Percentiles rank a stretch among this genome's conserved stretches.
Conservation (phyloP, 192 early-diverging fungal species). For the Dimargaris xerosporica region DNA sequence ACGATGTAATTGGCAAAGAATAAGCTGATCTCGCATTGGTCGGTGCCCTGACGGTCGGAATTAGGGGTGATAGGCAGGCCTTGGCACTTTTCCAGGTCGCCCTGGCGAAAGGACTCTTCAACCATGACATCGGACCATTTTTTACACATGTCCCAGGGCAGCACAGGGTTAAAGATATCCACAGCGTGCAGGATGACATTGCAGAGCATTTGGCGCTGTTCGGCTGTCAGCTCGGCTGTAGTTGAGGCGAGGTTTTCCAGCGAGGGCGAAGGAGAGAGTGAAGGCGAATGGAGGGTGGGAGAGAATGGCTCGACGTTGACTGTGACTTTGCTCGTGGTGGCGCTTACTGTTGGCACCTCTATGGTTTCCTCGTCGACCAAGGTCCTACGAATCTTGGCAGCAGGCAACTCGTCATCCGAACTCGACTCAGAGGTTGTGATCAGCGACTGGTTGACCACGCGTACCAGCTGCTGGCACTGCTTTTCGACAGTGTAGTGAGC, state of each 20-base stretch:
- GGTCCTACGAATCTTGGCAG: constrained; percentile 2
- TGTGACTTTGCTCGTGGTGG: background rate
- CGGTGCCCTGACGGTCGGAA: constrained; percentile 64
- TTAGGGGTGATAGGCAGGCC: constrained; percentile 69
- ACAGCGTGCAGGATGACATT: constrained; percentile 73
- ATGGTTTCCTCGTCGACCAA: constrained; percentile 12
- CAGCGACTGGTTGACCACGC: constrained; percentile 18
- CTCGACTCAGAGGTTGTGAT: background rate
- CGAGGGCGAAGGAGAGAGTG: background rate
- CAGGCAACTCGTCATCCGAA: constrained; percentile 16
- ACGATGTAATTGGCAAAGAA: constrained; percentile 79
- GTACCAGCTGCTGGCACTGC: constrained; percentile 28
- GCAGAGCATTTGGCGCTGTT: constrained; percentile 43
- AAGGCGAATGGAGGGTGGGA: constrained; percentile 8
- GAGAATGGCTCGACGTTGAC: background rate
- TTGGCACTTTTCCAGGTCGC: constrained; percentile 63
- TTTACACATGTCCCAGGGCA: constrained; percentile 73
- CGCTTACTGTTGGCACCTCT: background rate
- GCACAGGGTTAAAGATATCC: constrained; percentile 76
- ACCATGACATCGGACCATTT: constrained; percentile 81
- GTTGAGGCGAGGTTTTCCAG: constrained; percentile 12
- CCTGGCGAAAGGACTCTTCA: constrained; percentile 75
- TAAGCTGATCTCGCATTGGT: constrained; percentile 59
- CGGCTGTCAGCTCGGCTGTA: constrained; percentile 13
- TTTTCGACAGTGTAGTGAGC: constrained; percentile 62